Conservation (phyloP, 2,329 filamentous ascomycete genomes). For the Botrytis elliptica region DNA sequence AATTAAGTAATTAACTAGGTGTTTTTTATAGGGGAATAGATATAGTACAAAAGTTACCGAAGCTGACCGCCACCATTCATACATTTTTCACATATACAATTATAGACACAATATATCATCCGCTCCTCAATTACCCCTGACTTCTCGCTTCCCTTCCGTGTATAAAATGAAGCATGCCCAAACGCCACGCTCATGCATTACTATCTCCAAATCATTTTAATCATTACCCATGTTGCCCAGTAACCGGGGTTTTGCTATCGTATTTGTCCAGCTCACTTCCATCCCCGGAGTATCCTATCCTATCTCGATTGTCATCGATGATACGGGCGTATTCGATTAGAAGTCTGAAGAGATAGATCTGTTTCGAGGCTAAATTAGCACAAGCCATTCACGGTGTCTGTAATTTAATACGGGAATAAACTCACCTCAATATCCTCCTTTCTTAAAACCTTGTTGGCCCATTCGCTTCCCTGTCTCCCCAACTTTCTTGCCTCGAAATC, state of each 20-base stretch:
- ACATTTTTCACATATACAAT: neutral
- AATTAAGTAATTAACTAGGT: neutral
- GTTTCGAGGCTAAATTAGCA: conserved; percentile 18
- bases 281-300: conserved; percentile 39
- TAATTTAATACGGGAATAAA: conserved; percentile 30
- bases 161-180: neutral
- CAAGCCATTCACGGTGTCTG: neutral
- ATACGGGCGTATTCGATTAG: conserved; percentile 60
- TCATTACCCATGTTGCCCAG: conserved; percentile 23
- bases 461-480: conserved; percentile 64
- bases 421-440: conserved; percentile 71
- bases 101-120: neutral
- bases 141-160: neutral
- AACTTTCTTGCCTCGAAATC: conserved; percentile 63
- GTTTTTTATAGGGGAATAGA: neutral
- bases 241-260: conserved; percentile 32
- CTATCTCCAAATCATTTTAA: neutral
- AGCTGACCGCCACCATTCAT: neutral
- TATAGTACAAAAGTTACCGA: neutral
- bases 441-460: conserved; percentile 69
- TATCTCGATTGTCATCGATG: conserved; percentile 42
- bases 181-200: conserved; percentile 5
- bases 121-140: neutral
- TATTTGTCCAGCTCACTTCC: conserved; percentile 38
- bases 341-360: conserved; percentile 63